Conservation (phyloP, 2,329 filamentous ascomycete species). For the Thyridium curvatum region DNA sequence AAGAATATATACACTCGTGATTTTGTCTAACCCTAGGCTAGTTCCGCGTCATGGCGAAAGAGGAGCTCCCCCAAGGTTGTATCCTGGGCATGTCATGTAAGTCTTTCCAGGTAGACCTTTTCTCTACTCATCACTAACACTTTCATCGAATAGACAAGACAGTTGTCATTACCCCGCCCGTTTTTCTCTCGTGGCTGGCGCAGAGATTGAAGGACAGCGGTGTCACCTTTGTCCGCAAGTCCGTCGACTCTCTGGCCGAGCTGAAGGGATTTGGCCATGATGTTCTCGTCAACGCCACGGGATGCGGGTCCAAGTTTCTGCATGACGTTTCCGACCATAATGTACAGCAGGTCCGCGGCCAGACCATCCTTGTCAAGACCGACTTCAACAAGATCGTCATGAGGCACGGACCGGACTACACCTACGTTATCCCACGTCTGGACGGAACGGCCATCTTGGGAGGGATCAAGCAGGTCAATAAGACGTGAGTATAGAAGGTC, state of each 20-base stretch:
- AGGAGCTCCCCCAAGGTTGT: constrained; percentile 5
- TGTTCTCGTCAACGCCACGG: constrained; percentile 17
- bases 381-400: constrained; percentile 13
- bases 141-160: constrained; percentile 6
- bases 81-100: constrained; percentile 1
- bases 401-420: constrained; percentile 16
- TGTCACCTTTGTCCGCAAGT: constrained; percentile 14
- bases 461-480: constrained; percentile 12
- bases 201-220: constrained; percentile 10
- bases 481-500: constrained; percentile 2
- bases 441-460: constrained; percentile 17
- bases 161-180: constrained; percentile 13
- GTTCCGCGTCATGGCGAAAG: neutral
- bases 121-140: too few relatives aligned
- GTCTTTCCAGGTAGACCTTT: too few relatives aligned
- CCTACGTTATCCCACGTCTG: constrained; percentile 14
- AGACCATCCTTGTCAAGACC: constrained; percentile 15
- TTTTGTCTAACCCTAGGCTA: too few relatives aligned
- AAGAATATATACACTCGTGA: too few relatives aligned
- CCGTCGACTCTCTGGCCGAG: constrained; percentile 12
- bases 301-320: constrained; percentile 11
- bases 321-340: constrained; percentile 10
- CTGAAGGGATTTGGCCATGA: constrained; percentile 12
- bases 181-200: constrained; percentile 17
- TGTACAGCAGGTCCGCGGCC: constrained; percentile 14